Base-by-base conservation (phyloP, 495 filamentous ascomycete species). In the Apiosordaria backusii region DNA sequence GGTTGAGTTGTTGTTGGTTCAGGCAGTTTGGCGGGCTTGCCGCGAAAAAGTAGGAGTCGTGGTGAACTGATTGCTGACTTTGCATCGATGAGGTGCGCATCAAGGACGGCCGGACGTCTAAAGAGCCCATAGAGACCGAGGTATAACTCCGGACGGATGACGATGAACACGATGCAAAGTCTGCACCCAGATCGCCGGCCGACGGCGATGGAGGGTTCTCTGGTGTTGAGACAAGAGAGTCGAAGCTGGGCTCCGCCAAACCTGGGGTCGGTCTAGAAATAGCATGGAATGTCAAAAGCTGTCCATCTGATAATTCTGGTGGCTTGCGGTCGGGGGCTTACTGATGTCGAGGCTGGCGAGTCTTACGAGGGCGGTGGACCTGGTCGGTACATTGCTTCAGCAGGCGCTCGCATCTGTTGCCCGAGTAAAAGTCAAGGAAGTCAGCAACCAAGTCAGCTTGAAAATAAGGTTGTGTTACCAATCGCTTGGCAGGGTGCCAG, bases 321-420 rank as follows among this genome's bases (percentile, higher is more conserved):
- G 24, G 58, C 22, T 4, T 7, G 9, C 10, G 58, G 58, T 23
- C 16, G 16, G 9, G 23, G 16, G 21, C 66, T 64, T 57, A 67
- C 66, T 67, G 65, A 23, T 63, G 57, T 23, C 66, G 62, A 1
- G 57, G 26, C 22, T 67, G 66, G 7, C 66, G 54, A 2, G 57
- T 61, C 40, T 64, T 67, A 54, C 66, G 58, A 21, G 66, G 66
- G 3, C 35, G 57, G 18, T 67, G 66, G 18, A 64, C 57, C 16
- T 67, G 66, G 26, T 64, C 66, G 57, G 66, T 67, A 19, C 66
- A 67, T 50, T 64, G 66, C 66, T 67, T 67, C 45, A 67, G 26
- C 54, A 67, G 27, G 25, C 66, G 66, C 26, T 67, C 57, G 21
- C 61, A 67, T 40, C 66, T 67, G 40, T 24, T 6, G 21, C 4